A percentile compares a stretch with the other conserved stretches of the same genome.
phyloP scores from a whole-genome alignment of 164 flowering plant genomes.

The Umbellularia californica region DNA sequence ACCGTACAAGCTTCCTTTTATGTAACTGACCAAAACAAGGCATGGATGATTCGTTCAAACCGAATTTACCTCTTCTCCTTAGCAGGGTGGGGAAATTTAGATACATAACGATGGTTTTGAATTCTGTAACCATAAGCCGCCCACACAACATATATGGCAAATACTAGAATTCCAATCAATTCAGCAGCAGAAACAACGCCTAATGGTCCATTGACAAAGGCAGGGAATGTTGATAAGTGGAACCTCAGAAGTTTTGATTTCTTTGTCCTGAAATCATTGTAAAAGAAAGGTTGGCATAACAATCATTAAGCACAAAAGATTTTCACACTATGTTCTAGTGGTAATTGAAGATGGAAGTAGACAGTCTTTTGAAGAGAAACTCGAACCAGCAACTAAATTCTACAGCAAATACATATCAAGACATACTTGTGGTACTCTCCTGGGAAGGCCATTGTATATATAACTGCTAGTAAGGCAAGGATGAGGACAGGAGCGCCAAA shows the following conservation, averaged over 20 bases:
- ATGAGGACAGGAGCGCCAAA: conserved; percentile 66
- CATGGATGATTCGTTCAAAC: neutral
- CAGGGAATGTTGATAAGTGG: conserved; percentile 83
- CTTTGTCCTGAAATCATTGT: conserved; percentile 34
- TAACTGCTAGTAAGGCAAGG: conserved; percentile 46
- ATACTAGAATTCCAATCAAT: conserved; percentile 59
- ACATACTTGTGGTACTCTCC: conserved; percentile 25
- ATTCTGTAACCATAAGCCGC: conserved; percentile 41
- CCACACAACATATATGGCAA: conserved; percentile 52
- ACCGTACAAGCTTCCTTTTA: neutral
- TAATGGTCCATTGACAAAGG: conserved; percentile 82
- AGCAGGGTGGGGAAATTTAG: conserved; percentile 16
- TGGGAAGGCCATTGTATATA: conserved; percentile 37
- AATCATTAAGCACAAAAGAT: neutral
- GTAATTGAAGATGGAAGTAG: neutral
- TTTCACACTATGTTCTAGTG: neutral
- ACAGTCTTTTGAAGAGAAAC: neutral
- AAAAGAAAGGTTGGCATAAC: neutral
- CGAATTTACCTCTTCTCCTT: conserved; percentile 26
- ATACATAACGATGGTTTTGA: conserved; percentile 14
- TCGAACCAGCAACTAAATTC: too few relatives aligned
- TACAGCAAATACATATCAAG: neutral
- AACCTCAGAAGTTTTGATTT: conserved; percentile 36
- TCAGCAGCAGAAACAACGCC: conserved; percentile 94
- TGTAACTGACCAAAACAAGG: neutral